phyloP scores from a whole-genome alignment of 495 filamentous ascomycete genomes.

The Aspergillus indologenus region DNA sequence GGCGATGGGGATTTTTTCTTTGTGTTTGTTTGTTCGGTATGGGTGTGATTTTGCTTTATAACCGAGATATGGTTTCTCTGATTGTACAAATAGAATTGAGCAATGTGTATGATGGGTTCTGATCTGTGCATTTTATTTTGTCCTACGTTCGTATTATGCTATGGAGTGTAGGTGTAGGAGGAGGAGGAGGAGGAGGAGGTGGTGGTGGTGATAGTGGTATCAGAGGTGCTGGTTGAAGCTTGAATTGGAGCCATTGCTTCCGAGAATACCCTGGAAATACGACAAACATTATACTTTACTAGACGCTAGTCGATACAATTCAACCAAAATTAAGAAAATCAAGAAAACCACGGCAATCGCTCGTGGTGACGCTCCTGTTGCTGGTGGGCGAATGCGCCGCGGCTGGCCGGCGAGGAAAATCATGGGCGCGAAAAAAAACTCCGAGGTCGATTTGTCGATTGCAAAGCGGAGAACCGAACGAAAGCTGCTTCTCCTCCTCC shows the following conservation, averaged over 20 bases:
- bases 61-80: constrained; percentile 12
- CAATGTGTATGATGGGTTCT: constrained; percentile 14
- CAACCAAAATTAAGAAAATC: too few species aligned
- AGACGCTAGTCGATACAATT: too few species aligned
- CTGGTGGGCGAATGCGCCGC: constrained; percentile 1
- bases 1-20: constrained; percentile 11
- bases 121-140: not conserved
- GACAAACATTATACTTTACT: too few species aligned
- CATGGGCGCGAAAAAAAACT: constrained; percentile 23
- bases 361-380: not conserved
- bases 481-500: constrained; percentile 6
- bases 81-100: constrained; percentile 38
- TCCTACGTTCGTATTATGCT: too few species aligned
- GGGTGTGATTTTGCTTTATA: constrained; percentile 8
- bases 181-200: too few species aligned
- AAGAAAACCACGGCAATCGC: too few species aligned
- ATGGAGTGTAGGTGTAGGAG: too few species aligned
- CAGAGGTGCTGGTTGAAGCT: too few species aligned
- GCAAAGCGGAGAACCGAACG: constrained; percentile 26
- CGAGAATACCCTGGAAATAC: too few species aligned
- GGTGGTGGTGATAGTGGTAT: too few species aligned
- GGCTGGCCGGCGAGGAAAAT: constrained; percentile 18
- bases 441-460: constrained; percentile 28
- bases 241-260: too few species aligned
- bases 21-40: not conserved